These are phyloP conservation scores for Fusarium devonianum DNA, from an alignment of 2,329 filamentous ascomycete genomes.

Conservation along the genomic window DNA sequence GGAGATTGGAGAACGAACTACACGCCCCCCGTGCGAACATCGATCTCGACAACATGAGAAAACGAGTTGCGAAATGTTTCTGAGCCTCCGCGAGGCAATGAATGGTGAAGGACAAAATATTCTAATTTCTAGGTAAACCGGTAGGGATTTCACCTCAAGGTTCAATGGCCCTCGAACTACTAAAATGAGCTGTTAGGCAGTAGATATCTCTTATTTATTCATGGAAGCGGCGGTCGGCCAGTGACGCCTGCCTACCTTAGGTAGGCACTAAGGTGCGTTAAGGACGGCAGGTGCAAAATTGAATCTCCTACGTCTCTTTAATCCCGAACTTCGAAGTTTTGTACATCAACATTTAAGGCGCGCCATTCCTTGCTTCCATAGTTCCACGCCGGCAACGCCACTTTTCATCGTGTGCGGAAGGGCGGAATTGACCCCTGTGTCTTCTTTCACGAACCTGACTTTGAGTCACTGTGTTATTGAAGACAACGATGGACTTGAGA, in stretches of 20 bases:
- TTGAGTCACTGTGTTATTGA: slow-evolving; percentile 20
- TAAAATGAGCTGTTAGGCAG: too few relatives aligned
- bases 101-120: not conserved
- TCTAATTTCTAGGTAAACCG: not conserved
- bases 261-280: too few relatives aligned
- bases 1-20: not conserved
- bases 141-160: too few relatives aligned
- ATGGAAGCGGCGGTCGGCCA: not conserved
- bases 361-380: too few relatives aligned
- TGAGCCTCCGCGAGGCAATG: not conserved
- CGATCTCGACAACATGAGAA: not conserved
- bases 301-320: too few relatives aligned
- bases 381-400: slow-evolving; percentile 11
- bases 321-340: slow-evolving; percentile 22
- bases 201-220: too few relatives aligned
- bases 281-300: too few relatives aligned
- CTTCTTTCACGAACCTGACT: slow-evolving; percentile 7
- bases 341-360: too few relatives aligned
- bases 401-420: slow-evolving; percentile 21
- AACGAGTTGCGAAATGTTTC: not conserved
- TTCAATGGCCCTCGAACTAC: too few relatives aligned
- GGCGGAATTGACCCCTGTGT: slow-evolving; percentile 24
- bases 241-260: too few relatives aligned
- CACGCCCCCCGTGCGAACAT: slow-evolving; percentile 8
- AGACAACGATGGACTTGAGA: slow-evolving; percentile 1